Conservation (phyloP, 1,284 basidiomycete species). For the Microbotryum lychnidis-dioicae region DNA sequence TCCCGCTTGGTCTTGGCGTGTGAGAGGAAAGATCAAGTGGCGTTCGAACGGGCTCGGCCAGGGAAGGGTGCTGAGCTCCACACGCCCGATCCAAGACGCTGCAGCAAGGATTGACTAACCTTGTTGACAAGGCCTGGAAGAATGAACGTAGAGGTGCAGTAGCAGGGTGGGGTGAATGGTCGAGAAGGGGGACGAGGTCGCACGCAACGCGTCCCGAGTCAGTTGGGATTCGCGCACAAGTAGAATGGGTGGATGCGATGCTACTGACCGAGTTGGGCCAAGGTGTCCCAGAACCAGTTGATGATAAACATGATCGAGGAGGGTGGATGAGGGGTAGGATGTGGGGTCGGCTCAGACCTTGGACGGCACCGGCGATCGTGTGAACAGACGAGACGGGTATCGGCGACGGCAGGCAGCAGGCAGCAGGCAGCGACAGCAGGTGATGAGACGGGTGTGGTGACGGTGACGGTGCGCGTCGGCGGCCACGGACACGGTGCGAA, state of each 20-base stretch:
- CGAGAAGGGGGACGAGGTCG: background rate
- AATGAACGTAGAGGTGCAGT: constrained; percentile 5
- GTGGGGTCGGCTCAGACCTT: no score
- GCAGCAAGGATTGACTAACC: constrained; percentile 2
- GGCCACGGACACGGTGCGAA: background rate
- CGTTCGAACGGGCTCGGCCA: no score
- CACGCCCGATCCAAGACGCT: background rate
- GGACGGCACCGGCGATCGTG: background rate
- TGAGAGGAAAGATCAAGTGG: no score
- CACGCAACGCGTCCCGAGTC: background rate
- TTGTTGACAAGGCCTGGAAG: constrained; percentile 82
- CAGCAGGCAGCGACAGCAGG: background rate
- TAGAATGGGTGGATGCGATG: background rate
- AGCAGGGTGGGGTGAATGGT: constrained; percentile 1
- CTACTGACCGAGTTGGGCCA: constrained; percentile 72
- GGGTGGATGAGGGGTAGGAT: no score
- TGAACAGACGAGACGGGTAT: background rate
- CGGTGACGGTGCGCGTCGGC: background rate
- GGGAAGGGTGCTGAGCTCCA: no score
- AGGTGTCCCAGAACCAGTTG: constrained; percentile 92
- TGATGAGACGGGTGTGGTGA: background rate
- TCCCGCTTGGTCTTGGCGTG: no score
- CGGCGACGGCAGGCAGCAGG: no score
- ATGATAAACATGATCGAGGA: constrained; percentile 25
- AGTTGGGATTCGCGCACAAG: background rate